Percentiles rank a stretch among this genome's conserved stretches.
phyloP scores from a whole-genome alignment of 2,329 filamentous ascomycete genomes.

The Apiospora phragmitis region DNA sequence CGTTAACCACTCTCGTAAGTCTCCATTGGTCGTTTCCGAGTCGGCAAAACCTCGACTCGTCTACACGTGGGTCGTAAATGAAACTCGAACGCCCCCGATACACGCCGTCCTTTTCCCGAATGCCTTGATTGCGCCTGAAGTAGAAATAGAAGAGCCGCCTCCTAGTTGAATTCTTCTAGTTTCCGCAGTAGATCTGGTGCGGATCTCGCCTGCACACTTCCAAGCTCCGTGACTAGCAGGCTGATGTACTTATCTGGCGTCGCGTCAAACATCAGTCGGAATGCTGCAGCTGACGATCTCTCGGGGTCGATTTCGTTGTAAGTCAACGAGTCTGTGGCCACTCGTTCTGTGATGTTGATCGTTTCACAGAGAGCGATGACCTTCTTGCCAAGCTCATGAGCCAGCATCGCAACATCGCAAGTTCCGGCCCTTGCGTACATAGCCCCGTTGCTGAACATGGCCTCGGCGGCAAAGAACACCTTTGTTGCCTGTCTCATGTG shows the following conservation, averaged over 20 bases:
- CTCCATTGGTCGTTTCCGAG: neutral
- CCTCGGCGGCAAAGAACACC: slow-evolving; percentile 84
- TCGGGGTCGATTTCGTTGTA: slow-evolving; percentile 87
- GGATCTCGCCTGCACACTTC: slow-evolving; percentile 80
- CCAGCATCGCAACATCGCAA: slow-evolving; percentile 81
- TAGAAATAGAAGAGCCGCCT: neutral
- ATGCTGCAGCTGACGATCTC: slow-evolving; percentile 58
- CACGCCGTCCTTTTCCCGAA: slow-evolving; percentile 4
- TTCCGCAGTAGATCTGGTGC: slow-evolving; percentile 67
- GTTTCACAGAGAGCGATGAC: slow-evolving; percentile 92
- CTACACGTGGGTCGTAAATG: neutral
- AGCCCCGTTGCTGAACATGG: slow-evolving; percentile 92
- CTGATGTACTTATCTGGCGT: slow-evolving; percentile 85
- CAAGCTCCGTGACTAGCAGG: slow-evolving; percentile 89
- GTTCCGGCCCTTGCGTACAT: slow-evolving; percentile 88
- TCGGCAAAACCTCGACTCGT: neutral
- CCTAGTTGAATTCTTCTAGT: slow-evolving; percentile 54
- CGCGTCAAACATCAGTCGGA: slow-evolving; percentile 83
- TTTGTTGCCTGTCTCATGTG: slow-evolving; percentile 67
- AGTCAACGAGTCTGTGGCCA: slow-evolving; percentile 88
- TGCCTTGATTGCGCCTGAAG: slow-evolving; percentile 6
- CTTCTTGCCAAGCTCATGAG: slow-evolving; percentile 71
- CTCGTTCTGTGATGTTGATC: slow-evolving; percentile 86
- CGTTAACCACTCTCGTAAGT: neutral
- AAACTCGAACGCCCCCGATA: slow-evolving; percentile 1